phyloP scores from a whole-genome alignment of 805 yeast species.

The Allodekkera sacchari region DNA sequence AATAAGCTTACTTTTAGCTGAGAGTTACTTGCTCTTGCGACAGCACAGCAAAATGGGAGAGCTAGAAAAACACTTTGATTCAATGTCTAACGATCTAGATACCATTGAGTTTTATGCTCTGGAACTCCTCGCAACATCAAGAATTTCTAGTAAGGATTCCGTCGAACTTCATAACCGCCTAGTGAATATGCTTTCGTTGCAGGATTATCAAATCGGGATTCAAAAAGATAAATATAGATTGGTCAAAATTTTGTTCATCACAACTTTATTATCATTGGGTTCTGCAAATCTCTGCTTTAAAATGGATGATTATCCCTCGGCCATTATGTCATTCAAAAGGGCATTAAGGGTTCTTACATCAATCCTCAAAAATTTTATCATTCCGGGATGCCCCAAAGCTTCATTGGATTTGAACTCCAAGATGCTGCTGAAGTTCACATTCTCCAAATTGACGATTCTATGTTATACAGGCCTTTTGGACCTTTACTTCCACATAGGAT shows the following conservation, averaged over 20 bases:
- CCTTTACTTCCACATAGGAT: constrained; percentile 39
- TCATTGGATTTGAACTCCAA: constrained; percentile 16
- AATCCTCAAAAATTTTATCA: constrained; percentile 34
- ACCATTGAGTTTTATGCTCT: no score
- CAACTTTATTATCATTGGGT: constrained; percentile 33
- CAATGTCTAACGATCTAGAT: no score
- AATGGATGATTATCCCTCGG: no score
- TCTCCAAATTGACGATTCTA: constrained; percentile 27
- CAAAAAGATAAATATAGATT: constrained; percentile 13
- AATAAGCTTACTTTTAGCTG: no score
- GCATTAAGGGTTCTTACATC: constrained; percentile 47
- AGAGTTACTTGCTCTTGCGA: no score
- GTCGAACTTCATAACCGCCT: no score
- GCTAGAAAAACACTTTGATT: no score
- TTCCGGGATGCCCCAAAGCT: constrained; percentile 7
- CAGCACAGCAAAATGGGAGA: no score
- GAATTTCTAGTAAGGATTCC: no score
- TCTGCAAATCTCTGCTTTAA: no score
- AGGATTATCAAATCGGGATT: constrained; percentile 3
- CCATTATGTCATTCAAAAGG: constrained; percentile 35
- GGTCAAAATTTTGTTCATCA: constrained; percentile 13
- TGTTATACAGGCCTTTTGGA: constrained; percentile 33
- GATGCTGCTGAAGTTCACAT: constrained; percentile 25
- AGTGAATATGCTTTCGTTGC: no score
- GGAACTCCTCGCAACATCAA: no score